Evolutionary conservation across 108 stramenopile genomes (phyloP), one percentile per base, ranked within the genome.

Genomic region (Fragilariopsis cylindrus): DNA sequence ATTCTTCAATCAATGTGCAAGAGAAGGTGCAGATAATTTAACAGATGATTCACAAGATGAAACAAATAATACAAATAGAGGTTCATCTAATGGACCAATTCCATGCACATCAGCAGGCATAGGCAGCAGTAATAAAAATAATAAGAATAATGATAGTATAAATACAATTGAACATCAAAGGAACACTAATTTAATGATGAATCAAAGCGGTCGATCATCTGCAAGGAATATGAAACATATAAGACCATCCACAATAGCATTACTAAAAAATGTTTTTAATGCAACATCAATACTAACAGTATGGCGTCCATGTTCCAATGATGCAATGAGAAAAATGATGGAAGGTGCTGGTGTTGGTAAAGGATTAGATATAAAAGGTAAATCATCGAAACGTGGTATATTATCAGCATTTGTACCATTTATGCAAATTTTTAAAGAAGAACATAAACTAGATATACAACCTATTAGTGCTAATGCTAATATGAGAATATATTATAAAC

Each of bases 301-400:
- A 49, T 92, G 90, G 90, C 73, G 90, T 57, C 90, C 90, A 9
- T 89, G 88, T 3, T 76, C 74, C 18, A 64, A 68, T 56, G 88
- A 89, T 76, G 84, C 90, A 39, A 89, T 92, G 66, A 70, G 85
- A 47, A 85, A 86, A 69, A 89, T 92, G 90, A 89, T 92, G 86
- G 72, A 81, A 18, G 88, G 90, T 11, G 55, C 69, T 8, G 90
- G 80, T 7, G 81, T 84, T 5, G 90, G 90, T 7, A 92, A 92
- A 69, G 88, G 90, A 18, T 69, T 92, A 65, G 88, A 92, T 53
- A 87, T 91, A 56, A 91, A 91, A 60, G 90, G 90, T 19, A 91
- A 91, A 76, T 80, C 78, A 16, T 88, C 90, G 57, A 87, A 87
- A 50, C 50, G 65, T 40, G 90, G 90, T 18, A 81, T 71, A 40